A percentile compares a stretch with the other conserved stretches of the same genome.
phyloP scores from a whole-genome alignment of 208 protist genomes.

The Wallacemonas collosoma region DNA sequence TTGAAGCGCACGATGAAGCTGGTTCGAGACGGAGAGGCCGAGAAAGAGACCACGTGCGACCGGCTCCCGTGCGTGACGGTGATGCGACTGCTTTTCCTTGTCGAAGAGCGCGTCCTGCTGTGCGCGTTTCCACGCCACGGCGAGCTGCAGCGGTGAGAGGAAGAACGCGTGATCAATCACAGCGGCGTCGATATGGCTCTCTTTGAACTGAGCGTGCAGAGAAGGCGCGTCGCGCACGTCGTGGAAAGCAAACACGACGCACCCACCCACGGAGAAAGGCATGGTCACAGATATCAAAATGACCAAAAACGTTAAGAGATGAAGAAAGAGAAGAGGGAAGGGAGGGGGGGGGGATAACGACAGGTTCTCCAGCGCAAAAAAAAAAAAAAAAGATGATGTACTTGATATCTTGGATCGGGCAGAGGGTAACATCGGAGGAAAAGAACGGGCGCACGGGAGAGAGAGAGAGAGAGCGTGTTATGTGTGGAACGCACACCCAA shows the following conservation, averaged over 20 bases:
- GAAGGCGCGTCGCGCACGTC: conserved; percentile 39
- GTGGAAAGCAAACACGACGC: conserved; percentile 53
- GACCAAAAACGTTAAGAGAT: background rate
- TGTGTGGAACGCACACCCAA: too few relatives aligned
- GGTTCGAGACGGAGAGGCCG: conserved; percentile 59
- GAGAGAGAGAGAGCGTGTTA: too few relatives aligned
- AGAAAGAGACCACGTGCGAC: conserved; percentile 54
- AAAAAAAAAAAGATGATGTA: too few relatives aligned
- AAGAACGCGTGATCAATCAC: conserved; percentile 72
- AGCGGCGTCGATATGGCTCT: conserved; percentile 49
- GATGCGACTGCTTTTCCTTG: background rate
- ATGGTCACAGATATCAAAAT: background rate
- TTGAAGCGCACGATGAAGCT: conserved; percentile 60
- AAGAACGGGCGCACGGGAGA: too few relatives aligned
- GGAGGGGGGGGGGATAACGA: too few relatives aligned
- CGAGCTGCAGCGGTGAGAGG: conserved; percentile 69
- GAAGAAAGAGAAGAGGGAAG: conserved; percentile 11
- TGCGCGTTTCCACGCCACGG: conserved; percentile 59
- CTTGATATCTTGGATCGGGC: too few relatives aligned
- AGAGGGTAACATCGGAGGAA: too few relatives aligned
- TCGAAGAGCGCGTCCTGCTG: conserved; percentile 14
- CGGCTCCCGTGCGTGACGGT: conserved; percentile 15
- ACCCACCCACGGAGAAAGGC: conserved; percentile 34
- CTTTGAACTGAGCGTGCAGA: conserved; percentile 51
- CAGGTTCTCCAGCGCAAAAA: too few relatives aligned